Base-by-base conservation (phyloP, 495 filamentous ascomycete genomes). In the Penicillium crystallinum region DNA sequence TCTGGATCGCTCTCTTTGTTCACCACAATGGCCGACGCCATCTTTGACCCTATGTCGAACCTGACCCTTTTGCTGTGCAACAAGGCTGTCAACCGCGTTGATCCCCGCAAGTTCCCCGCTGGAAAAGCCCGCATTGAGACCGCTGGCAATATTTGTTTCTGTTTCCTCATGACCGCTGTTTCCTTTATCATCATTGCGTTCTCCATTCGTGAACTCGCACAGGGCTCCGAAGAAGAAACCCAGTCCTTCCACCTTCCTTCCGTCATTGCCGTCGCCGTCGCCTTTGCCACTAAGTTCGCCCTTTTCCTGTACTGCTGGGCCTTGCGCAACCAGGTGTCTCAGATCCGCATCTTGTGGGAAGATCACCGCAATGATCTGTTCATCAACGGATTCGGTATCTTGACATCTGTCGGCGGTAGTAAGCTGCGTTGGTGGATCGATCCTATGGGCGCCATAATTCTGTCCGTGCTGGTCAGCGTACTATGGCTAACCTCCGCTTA, bases 121-220 rank as follows among this genome's bases (percentile, higher is more conserved):
- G 93, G 93, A 50, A 97, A 97, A 67, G 91, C 91, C 7, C 85
- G 93, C 18, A 88, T 98, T 45, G 93, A 98, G 70, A 97, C 91
- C 5, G 89, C 90, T 1, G 93, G 93, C 39, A 98, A 97, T 63
- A 97, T 98, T 58, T 82, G 86, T 55, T 98, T 98, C 77, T 96
- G 92, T 72, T 96, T 95, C 73, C 77, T 98, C 59, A 98, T 98
- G 93, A 88, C 82, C 40, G 75, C 89, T 39, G 92, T 98, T 15
- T 96, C 91, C 2, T 77, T 89, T 56, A 88, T 97, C 67, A 77
- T 98, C 19, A 90, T 98, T 54, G 90, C 92, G 36, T 86, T 96
- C 66, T 90, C 90, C 0, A 73, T 81, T 23, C 78, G 83, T 19
- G 86, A 95, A 31, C 73, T 98, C 7, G 75, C 66, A 10, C 52